Evolutionary conservation across 129 eudicot species (phyloP).

Genomic region (Kitagawia praeruptora): DNA sequence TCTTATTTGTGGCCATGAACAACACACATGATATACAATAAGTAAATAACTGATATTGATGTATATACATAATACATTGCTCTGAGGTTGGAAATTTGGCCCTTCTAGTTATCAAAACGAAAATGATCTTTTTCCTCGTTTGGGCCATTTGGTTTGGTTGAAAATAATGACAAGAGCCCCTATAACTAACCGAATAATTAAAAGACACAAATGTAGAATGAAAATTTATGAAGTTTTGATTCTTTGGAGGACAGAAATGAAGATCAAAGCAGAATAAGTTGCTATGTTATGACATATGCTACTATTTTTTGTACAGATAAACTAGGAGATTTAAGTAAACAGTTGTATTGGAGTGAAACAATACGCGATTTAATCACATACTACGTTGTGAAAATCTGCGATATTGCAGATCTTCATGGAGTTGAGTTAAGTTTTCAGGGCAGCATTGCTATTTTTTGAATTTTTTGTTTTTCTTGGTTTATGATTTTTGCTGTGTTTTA

Average conservation of each 20-base stretch:
- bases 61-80: too few species aligned
- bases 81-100: too few species aligned
- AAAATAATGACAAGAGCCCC: too few species aligned
- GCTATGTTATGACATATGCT: too few species aligned
- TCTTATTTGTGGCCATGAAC: not conserved
- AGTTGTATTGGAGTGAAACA: not conserved
- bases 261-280: not conserved
- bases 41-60: not conserved
- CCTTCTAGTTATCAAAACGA: too few species aligned
- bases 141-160: too few species aligned
- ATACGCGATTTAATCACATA: not conserved
- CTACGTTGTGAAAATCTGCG: not conserved
- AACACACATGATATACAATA: not conserved
- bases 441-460: not conserved
- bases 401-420: not conserved
- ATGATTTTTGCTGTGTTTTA: not conserved
- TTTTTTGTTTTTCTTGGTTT: not conserved
- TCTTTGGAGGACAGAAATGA: not conserved
- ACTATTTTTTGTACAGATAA: too few species aligned
- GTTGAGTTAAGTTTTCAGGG: not conserved
- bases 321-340: not conserved
- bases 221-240: not conserved
- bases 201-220: not conserved
- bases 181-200: not conserved
- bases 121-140: too few species aligned